Conservation (phyloP, 805 yeast genomes). For the Yarrowia sp. region DNA sequence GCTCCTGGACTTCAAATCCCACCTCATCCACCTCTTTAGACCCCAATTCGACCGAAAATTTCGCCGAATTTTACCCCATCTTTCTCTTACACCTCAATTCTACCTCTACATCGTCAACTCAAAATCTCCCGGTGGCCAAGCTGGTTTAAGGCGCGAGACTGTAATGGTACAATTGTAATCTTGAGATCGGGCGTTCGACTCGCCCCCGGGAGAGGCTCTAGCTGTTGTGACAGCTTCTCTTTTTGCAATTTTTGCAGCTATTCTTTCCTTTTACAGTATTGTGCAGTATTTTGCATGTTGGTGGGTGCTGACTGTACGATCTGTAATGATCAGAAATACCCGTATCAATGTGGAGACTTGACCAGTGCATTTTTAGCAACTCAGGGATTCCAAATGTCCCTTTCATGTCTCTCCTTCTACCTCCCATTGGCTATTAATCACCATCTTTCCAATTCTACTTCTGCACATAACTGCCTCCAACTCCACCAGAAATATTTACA, state of each 20-base stretch:
- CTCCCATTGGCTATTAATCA: too few relatives aligned
- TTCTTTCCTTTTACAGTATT: neutral
- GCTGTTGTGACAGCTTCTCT: neutral
- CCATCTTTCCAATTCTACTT: too few relatives aligned
- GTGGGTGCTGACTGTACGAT: slow-evolving; percentile 5
- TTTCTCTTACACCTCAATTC: neutral
- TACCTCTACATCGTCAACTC: neutral
- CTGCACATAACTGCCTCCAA: too few relatives aligned
- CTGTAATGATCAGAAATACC: too few relatives aligned
- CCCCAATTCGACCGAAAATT: neutral
- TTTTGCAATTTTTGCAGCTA: neutral
- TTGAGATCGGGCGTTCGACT: slow-evolving; percentile 26
- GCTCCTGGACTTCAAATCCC: neutral
- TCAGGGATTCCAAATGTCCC: too few relatives aligned
- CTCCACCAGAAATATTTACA: too few relatives aligned
- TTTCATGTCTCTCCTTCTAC: too few relatives aligned
- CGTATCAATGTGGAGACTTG: too few relatives aligned
- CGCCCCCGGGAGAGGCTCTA: slow-evolving; percentile 19
- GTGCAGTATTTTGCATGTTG: neutral
- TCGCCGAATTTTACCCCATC: neutral
- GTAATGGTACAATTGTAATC: slow-evolving; percentile 23
- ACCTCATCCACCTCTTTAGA: neutral
- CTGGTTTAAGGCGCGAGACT: slow-evolving; percentile 26
- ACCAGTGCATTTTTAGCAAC: too few relatives aligned
- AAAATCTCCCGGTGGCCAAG: slow-evolving; percentile 25